Base-by-base conservation (phyloP, 257 asterid genomes). In the Solanum virginianum region DNA sequence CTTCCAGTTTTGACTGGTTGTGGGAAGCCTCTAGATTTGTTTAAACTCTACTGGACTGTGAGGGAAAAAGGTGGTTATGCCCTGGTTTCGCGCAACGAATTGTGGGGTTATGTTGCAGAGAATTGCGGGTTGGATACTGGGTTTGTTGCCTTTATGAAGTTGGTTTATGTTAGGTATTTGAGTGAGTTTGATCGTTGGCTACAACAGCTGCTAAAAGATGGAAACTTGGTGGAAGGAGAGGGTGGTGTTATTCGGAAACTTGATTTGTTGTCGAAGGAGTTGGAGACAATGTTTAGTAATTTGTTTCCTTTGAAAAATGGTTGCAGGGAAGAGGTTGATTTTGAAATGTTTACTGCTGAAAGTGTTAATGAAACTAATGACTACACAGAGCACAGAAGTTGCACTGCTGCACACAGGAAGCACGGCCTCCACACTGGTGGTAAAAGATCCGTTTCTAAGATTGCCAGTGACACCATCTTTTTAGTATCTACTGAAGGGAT, bases 21-120 rank as follows among this genome's bases (percentile, higher is more conserved):
- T 43, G 97, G 93, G 74, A 43, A 81, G 84, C 89, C 88, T 6
- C 80, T 93, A 26, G 97, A 93, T 89, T 90, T 95, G 90, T 91
- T 92, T 88, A 91, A 89, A 81, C 93, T 95, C 32, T 93, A 91
- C 60, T 92, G 94, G 92, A 89, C 88, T 13, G 97, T 92, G 51
- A 87, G 93, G 90, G 91, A 86, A 83, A 53, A 87, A 13, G 98
- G 97, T 3, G 97, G 97, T 18, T 86, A 91, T 62, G 87, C 85
- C 36, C 49, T 71, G 6, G 90, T 90, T 72, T 89, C 91, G 13
- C 85, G 84, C 51, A 84, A 89, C 71, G 80, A 84, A 3, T 88
- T 92, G 89, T 93, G 98, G 97, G 90, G 90, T 77, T 88, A 87
- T 56, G 91, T 95, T 29, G 91, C 90, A 1, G 90, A 87, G 80